Percentiles rank a stretch among this genome's conserved stretches.
Evolutionary conservation across 805 yeast genomes (phyloP).

Genomic region (Candida sithepensis): DNA sequence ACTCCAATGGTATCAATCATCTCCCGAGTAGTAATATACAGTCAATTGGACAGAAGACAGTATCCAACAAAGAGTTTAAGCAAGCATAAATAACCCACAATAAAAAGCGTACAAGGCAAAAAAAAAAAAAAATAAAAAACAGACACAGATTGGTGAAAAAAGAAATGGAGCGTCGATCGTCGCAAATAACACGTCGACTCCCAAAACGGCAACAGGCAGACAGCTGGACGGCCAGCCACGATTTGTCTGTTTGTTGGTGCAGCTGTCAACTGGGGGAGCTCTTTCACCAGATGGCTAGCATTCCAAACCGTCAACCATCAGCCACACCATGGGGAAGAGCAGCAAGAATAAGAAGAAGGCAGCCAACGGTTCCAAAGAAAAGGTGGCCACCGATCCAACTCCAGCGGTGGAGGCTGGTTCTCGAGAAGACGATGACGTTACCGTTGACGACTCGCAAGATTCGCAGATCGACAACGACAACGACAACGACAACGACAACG

Average conservation of each 20-base stretch:
- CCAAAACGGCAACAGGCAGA: too few relatives aligned
- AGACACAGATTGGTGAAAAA: background rate
- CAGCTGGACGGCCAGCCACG: too few relatives aligned
- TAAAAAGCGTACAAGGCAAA: background rate
- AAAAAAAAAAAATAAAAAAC: background rate
- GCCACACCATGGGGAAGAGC: conserved; percentile 2
- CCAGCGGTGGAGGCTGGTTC: background rate
- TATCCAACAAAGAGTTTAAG: too few relatives aligned
- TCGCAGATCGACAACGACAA: too few relatives aligned
- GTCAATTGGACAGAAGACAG: too few relatives aligned
- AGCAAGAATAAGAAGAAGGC: conserved; percentile 3
- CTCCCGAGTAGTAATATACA: background rate
- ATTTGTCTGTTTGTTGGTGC: too few relatives aligned
- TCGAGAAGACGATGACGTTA: background rate
- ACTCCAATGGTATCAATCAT: background rate
- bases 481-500: too few relatives aligned
- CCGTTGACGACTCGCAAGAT: too few relatives aligned
- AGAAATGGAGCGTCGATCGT: background rate
- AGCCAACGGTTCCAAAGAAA: background rate
- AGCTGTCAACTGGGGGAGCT: too few relatives aligned
- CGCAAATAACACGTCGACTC: too few relatives aligned
- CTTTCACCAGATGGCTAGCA: too few relatives aligned
- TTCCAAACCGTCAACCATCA: too few relatives aligned
- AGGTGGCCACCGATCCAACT: background rate
- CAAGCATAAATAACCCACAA: background rate